phyloP scores from a whole-genome alignment of 441 rosid species.

The Gossypium laxum region DNA sequence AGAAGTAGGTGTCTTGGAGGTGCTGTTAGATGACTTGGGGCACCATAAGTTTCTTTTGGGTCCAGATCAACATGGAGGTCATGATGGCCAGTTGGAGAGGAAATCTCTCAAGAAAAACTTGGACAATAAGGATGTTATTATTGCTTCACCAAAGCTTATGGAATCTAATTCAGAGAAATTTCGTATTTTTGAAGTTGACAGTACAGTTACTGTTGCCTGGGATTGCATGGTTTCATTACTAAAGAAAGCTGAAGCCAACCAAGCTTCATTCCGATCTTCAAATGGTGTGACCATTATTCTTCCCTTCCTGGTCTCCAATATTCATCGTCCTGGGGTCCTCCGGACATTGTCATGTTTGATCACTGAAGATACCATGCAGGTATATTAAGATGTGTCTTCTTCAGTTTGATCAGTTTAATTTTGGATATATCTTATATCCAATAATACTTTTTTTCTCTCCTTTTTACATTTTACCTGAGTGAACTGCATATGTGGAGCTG shows the following conservation, averaged over 20 bases:
- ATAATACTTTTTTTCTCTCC: slow-evolving; percentile 3
- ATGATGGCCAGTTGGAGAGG: slow-evolving; percentile 41
- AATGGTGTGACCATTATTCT: slow-evolving; percentile 82
- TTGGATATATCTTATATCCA: slow-evolving; percentile 7
- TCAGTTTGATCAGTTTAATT: slow-evolving; percentile 6
- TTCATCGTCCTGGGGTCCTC: slow-evolving; percentile 92
- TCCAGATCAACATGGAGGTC: slow-evolving; percentile 45
- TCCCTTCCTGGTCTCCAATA: slow-evolving; percentile 71
- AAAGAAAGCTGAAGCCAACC: slow-evolving; percentile 93
- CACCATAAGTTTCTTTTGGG: slow-evolving; percentile 87
- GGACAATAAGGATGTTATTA: slow-evolving; percentile 66
- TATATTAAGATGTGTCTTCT: slow-evolving; percentile 24
- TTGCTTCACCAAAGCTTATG: slow-evolving; percentile 80
- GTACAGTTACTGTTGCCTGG: slow-evolving; percentile 82
- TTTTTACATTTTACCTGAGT: neutral
- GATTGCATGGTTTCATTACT: slow-evolving; percentile 88
- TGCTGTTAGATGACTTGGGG: slow-evolving; percentile 86
- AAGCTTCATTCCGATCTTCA: slow-evolving; percentile 79
- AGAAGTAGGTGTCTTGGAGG: slow-evolving; percentile 96
- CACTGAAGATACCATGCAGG: slow-evolving; percentile 85
- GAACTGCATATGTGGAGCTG: neutral
- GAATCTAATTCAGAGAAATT: slow-evolving; percentile 69
- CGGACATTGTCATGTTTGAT: slow-evolving; percentile 87
- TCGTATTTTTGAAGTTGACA: slow-evolving; percentile 81
- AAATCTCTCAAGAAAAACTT: slow-evolving; percentile 81